A percentile compares a stretch with the other conserved stretches of the same genome.
phyloP scores from a whole-genome alignment of 2,329 filamentous ascomycete species.

The Diaporthe citrichinensis region DNA sequence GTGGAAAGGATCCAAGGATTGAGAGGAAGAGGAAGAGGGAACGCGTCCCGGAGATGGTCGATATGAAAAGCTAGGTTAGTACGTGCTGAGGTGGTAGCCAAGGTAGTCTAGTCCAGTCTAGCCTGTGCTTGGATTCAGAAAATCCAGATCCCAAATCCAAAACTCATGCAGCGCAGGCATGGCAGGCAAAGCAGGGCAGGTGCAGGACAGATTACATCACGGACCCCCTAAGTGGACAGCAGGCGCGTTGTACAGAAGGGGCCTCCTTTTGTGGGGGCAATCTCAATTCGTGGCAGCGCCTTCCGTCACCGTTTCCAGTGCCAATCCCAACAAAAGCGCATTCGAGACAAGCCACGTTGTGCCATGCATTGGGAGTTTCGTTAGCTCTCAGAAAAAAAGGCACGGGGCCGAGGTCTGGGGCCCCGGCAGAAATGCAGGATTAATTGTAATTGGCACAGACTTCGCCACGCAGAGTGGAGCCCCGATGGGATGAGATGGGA shows the following conservation, averaged over 20 bases:
- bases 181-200: too few relatives aligned
- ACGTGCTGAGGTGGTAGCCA: background rate
- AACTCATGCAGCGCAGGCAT: constrained; percentile 8
- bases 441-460: background rate
- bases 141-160: background rate
- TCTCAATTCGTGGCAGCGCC: background rate
- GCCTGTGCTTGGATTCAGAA: background rate
- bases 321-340: background rate
- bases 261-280: constrained; percentile 26
- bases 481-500: background rate
- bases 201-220: constrained; percentile 26
- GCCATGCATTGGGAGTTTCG: background rate
- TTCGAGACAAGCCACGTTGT: background rate
- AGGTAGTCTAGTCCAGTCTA: background rate
- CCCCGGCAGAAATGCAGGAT: background rate
- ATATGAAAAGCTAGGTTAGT: background rate
- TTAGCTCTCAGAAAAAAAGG: background rate
- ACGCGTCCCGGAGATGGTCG: background rate
- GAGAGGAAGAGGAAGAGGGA: background rate
- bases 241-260: constrained; percentile 10
- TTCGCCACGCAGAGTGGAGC: background rate
- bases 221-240: background rate
- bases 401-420: background rate
- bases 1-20: background rate
- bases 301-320: background rate